These are phyloP conservation scores for Didymosphaeria variabile DNA, from an alignment of 2,329 filamentous ascomycete species.

Conservation along the genomic window DNA sequence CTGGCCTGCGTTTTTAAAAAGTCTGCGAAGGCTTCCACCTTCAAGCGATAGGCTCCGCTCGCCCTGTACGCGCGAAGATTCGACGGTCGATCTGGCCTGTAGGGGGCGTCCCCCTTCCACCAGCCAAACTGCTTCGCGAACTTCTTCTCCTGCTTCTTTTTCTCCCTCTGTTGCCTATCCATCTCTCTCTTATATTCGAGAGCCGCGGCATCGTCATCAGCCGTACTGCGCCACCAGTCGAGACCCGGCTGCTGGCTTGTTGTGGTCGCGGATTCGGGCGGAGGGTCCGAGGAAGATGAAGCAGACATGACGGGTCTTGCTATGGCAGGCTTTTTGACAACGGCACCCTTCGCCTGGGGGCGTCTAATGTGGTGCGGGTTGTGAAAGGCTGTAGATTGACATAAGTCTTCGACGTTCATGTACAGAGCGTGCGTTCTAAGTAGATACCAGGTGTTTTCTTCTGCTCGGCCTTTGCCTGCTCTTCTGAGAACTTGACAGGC, in stretches of 20 bases:
- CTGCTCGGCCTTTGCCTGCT: conserved; percentile 43
- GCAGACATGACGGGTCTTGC: conserved; percentile 25
- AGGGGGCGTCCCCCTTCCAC: conserved; percentile 56
- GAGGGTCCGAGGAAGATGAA: conserved; percentile 24
- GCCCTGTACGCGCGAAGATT: conserved; percentile 39
- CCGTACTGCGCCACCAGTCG: conserved; percentile 72
- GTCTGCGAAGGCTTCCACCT: conserved; percentile 35
- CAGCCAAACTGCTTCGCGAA: conserved; percentile 75
- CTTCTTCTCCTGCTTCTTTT: conserved; percentile 69
- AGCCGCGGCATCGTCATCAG: conserved; percentile 79
- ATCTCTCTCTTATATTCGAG: conserved; percentile 74
- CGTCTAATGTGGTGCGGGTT: conserved; percentile 46
- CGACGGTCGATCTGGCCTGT: conserved; percentile 35
- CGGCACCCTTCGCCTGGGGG: conserved; percentile 38
- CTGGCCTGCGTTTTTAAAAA: conserved; percentile 31
- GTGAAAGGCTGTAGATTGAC: conserved; percentile 39
- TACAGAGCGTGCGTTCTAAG: conserved; percentile 27
- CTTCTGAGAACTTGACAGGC: conserved; percentile 39
- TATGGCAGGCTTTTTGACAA: conserved; percentile 36
- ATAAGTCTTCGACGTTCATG: conserved; percentile 38
- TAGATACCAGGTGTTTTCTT: conserved; percentile 48
- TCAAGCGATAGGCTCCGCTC: conserved; percentile 35
- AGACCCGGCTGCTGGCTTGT: conserved; percentile 14
- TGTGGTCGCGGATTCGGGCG: conserved; percentile 21
- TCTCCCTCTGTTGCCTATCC: conserved; percentile 74